Percentiles rank a stretch among this genome's conserved stretches.
These are phyloP conservation scores for Raffaelea albimanens DNA, from an alignment of 2,329 filamentous ascomycete genomes.

Conservation along the genomic window DNA sequence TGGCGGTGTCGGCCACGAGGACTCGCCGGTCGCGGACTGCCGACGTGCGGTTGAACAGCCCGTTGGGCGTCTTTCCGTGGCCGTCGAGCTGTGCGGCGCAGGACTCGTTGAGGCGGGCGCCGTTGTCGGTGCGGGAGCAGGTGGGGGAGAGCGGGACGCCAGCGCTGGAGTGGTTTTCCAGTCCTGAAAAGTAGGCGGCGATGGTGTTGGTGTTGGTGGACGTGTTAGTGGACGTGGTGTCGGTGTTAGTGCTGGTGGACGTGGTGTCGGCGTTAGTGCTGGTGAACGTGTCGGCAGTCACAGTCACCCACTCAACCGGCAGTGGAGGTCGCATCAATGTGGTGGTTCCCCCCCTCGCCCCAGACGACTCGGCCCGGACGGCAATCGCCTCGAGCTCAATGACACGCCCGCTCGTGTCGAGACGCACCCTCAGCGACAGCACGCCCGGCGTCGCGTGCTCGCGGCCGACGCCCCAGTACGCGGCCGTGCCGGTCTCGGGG, in stretches of 20 bases:
- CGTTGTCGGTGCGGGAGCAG: constrained; percentile 9
- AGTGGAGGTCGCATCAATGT: constrained; percentile 16
- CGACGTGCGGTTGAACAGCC: constrained; percentile 11
- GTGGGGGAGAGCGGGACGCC: too few species aligned
- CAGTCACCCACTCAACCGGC: constrained; percentile 15
- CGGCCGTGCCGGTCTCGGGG: constrained; percentile 8
- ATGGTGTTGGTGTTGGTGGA: too few species aligned
- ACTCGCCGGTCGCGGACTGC: constrained; percentile 14
- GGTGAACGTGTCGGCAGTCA: constrained; percentile 10
- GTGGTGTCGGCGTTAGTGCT: too few species aligned
- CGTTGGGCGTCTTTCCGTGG: constrained; percentile 11
- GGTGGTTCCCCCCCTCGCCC: constrained; percentile 12
- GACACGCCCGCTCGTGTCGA: constrained; percentile 9
- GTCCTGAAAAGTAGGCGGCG: too few species aligned
- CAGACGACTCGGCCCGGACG: constrained; percentile 13
- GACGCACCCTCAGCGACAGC: constrained; percentile 13
- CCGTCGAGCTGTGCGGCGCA: constrained; percentile 15
- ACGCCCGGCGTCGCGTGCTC: constrained; percentile 14
- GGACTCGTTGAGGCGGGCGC: constrained; percentile 9
- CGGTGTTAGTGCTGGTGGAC: too few species aligned
- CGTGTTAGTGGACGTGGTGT: too few species aligned
- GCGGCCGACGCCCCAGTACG: constrained; percentile 13
- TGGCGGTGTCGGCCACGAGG: constrained; percentile 10
- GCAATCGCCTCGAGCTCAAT: constrained; percentile 13
- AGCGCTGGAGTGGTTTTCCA: too few species aligned